Evolutionary conservation across 768 basidiomycete species (phyloP).

Genomic region (Leccinum pellstonianum): DNA sequence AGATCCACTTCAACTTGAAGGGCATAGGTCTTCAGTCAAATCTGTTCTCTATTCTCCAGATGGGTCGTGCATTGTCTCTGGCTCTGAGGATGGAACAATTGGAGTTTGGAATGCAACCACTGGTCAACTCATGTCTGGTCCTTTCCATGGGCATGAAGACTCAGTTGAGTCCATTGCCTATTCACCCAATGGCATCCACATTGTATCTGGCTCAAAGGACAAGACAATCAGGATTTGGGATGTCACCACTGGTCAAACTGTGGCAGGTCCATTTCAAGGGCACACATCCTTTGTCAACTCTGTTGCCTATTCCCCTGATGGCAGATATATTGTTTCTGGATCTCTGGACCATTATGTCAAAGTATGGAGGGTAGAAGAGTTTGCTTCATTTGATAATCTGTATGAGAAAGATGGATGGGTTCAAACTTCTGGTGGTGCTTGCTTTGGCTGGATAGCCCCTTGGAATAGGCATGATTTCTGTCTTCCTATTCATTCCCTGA

Average conservation of each 20-base stretch:
- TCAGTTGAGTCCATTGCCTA: not conserved
- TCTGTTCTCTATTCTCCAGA: not conserved
- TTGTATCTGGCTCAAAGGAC: not conserved
- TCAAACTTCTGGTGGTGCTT: not conserved
- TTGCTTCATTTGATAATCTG: not conserved
- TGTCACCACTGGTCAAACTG: not conserved
- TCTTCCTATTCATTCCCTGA: not conserved
- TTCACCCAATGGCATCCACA: not conserved
- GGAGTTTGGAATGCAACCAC: not conserved
- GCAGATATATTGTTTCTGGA: not conserved
- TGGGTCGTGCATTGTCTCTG: not conserved
- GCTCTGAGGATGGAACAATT: not conserved
- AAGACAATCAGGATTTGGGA: not conserved
- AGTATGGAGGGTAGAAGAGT: not conserved
- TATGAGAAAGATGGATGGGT: conserved; percentile 1
- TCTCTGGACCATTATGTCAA: not conserved
- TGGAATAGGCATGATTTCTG: not conserved
- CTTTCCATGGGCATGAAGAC: not conserved
- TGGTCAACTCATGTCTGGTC: not conserved
- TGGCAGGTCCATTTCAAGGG: not conserved
- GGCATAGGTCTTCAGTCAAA: not conserved
- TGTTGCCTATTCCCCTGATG: not conserved
- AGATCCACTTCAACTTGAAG: not conserved
- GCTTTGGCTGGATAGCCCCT: not conserved
- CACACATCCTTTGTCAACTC: not conserved